Percentiles rank a stretch among this genome's conserved stretches.
Conservation (phyloP, 2,329 filamentous ascomycete genomes). For the Magnaporthales sp. region DNA sequence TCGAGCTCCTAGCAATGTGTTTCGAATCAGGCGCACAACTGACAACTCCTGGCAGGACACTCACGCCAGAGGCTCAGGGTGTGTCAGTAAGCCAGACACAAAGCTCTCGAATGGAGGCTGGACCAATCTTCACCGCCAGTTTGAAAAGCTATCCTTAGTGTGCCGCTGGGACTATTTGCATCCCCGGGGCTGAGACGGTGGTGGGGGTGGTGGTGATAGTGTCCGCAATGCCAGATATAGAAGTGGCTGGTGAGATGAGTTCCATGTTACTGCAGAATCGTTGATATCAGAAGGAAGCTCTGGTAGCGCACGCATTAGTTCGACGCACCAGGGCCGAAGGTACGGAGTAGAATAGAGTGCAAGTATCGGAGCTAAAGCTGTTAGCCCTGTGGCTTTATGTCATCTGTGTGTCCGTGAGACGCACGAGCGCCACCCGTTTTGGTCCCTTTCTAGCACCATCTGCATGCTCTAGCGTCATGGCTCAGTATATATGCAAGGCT, state of each 20-base stretch:
- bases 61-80: background rate
- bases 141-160: background rate
- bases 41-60: background rate
- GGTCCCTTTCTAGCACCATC: background rate
- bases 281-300: background rate
- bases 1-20: background rate
- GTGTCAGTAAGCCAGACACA: background rate
- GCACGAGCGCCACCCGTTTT: background rate
- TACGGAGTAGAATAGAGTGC: background rate
- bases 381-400: background rate
- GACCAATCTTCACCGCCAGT: conserved; percentile 2
- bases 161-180: background rate
- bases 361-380: background rate
- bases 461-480: background rate
- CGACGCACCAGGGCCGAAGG: background rate
- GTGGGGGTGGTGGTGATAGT: background rate
- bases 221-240: background rate
- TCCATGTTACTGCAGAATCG: background rate
- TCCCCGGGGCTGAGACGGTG: background rate
- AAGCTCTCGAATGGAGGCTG: background rate
- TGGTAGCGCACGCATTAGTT: background rate
- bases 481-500: background rate
- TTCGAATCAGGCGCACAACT: background rate
- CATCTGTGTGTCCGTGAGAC: background rate
- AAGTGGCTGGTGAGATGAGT: background rate